phyloP scores from a whole-genome alignment of 2,329 filamentous ascomycete species.

The Fusarium pininemorale region DNA sequence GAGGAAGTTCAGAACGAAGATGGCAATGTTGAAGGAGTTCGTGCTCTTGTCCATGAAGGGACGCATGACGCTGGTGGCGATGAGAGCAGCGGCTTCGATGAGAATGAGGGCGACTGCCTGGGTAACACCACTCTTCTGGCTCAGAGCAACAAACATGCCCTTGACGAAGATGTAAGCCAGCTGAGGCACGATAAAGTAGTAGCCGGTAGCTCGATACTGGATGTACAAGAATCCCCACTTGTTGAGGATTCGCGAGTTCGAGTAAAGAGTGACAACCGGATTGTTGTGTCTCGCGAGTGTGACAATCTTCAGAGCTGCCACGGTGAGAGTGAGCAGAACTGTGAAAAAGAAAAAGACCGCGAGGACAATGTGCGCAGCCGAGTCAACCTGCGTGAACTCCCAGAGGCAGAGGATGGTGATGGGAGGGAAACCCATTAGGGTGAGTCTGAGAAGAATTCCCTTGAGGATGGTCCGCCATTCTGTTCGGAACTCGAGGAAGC shows the following conservation, averaged over 20 bases:
- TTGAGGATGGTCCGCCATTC: constrained; percentile 92
- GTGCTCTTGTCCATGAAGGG: constrained; percentile 99
- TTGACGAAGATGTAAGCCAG: constrained; percentile 83
- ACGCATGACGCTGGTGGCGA: constrained; percentile 79
- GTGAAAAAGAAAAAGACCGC: constrained; percentile 89
- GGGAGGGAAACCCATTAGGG: constrained; percentile 90
- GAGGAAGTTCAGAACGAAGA: constrained; percentile 87
- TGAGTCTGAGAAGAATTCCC: constrained; percentile 89
- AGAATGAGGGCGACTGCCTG: constrained; percentile 86
- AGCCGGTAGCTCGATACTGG: constrained; percentile 92
- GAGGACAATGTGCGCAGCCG: constrained; percentile 82
- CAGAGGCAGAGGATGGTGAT: constrained; percentile 90
- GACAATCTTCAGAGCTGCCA: constrained; percentile 89
- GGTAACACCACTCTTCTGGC: constrained; percentile 74
- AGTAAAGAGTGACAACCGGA: constrained; percentile 94
- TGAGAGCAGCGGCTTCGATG: constrained; percentile 81
- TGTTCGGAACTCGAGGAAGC: constrained; percentile 92
- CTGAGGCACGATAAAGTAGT: constrained; percentile 89
- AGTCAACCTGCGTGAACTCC: constrained; percentile 90
- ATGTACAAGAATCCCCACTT: constrained; percentile 99
- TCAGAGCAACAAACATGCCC: constrained; percentile 86
- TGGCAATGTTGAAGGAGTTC: constrained; percentile 94
- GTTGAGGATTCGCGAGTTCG: constrained; percentile 88
- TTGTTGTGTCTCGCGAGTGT: constrained; percentile 95
- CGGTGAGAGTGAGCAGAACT: constrained; percentile 77